These are phyloP conservation scores for Anisodus acutangulus DNA, from an alignment of 257 asterid genomes.

Conservation along the genomic window DNA sequence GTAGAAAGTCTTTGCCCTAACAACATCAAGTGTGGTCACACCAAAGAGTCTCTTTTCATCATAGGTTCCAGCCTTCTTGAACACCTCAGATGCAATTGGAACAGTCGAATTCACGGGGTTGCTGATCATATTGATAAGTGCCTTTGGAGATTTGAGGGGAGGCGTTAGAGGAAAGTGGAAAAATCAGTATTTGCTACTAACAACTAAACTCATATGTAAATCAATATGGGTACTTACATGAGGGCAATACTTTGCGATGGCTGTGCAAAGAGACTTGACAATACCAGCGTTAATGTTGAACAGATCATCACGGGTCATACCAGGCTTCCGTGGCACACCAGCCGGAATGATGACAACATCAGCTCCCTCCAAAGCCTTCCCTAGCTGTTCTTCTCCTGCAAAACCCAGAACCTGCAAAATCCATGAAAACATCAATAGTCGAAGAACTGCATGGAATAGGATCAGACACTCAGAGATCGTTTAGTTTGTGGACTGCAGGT, in stretches of 20 bases:
- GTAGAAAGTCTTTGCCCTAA: slow-evolving; percentile 45
- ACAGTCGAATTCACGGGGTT: slow-evolving; percentile 47
- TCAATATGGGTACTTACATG: slow-evolving; percentile 34
- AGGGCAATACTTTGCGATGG: slow-evolving; percentile 44
- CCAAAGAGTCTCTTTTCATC: slow-evolving; percentile 46
- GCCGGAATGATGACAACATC: slow-evolving; percentile 47
- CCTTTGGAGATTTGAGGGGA: slow-evolving; percentile 30
- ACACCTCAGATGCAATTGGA: slow-evolving; percentile 47
- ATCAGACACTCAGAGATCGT: background rate
- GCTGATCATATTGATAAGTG: slow-evolving; percentile 42
- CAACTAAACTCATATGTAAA: background rate
- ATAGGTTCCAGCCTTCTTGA: slow-evolving; percentile 44
- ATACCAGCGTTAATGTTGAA: slow-evolving; percentile 46
- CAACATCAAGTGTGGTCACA: slow-evolving; percentile 46
- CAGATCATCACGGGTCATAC: slow-evolving; percentile 49
- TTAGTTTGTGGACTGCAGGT: slow-evolving; percentile 13
- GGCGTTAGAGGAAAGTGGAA: background rate
- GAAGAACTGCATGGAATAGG: slow-evolving; percentile 18
- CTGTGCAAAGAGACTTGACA: slow-evolving; percentile 38
- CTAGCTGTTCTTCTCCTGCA: slow-evolving; percentile 68
- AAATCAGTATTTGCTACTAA: background rate
- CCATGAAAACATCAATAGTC: background rate
- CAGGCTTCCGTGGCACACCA: slow-evolving; percentile 49
- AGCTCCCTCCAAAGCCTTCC: slow-evolving; percentile 64
- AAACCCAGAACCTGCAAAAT: slow-evolving; percentile 61